phyloP scores from a whole-genome alignment of 208 protist genomes.

The Leishmania major region DNA sequence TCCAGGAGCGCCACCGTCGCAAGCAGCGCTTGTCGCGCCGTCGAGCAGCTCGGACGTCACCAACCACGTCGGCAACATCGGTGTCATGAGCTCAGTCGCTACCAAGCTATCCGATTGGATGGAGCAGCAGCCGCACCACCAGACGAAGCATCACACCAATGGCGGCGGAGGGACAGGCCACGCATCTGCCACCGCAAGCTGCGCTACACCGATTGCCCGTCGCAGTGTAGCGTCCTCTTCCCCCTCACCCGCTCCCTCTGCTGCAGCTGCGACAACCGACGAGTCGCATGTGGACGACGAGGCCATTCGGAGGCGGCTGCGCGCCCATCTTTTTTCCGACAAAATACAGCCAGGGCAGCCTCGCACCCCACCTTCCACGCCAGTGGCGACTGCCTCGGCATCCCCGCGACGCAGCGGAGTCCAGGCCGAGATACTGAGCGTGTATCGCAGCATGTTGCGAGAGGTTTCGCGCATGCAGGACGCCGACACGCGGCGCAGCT shows the following conservation, averaged over 20 bases:
- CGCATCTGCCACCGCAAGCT: not conserved
- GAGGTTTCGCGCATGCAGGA: slow-evolving; percentile 68
- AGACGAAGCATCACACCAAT: not conserved
- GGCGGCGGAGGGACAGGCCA: too few species aligned
- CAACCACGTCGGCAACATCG: slow-evolving; percentile 60
- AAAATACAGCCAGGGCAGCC: not conserved
- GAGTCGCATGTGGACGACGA: slow-evolving; percentile 9
- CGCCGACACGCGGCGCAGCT: slow-evolving; percentile 41
- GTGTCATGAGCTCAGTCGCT: slow-evolving; percentile 49
- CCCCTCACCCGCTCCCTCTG: not conserved
- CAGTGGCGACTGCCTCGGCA: not conserved
- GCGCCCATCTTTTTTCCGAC: slow-evolving; percentile 14
- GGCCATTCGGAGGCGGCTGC: slow-evolving; percentile 17
- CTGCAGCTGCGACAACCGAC: not conserved
- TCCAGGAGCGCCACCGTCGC: not conserved
- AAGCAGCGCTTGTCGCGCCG: not conserved
- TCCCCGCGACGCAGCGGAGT: slow-evolving; percentile 70
- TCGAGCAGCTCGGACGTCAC: slow-evolving; percentile 31
- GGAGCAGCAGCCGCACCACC: slow-evolving; percentile 15
- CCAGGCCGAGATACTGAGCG: slow-evolving; percentile 69
- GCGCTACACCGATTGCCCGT: slow-evolving; percentile 7
- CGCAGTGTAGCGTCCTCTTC: not conserved
- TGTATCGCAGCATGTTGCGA: slow-evolving; percentile 73
- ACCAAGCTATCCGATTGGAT: slow-evolving; percentile 23
- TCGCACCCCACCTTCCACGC: not conserved